Evolutionary conservation across 2,329 filamentous ascomycete species (phyloP), one percentile per base, ranked within the genome.

Genomic region (Neoascochyta sp.): DNA sequence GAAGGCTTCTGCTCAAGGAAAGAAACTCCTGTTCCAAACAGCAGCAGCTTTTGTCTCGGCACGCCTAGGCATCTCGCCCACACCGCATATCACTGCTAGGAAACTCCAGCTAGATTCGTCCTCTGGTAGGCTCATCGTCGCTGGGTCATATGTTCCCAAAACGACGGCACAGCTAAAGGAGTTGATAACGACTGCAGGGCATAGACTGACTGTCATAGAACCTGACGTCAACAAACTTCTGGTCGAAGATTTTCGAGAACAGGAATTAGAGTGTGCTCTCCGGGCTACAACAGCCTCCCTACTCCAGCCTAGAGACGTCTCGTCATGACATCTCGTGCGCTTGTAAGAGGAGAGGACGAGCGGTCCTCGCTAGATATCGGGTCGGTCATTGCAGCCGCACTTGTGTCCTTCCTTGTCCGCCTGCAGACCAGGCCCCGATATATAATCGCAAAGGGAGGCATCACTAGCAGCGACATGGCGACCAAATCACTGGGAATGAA

Each of bases 381-480:
- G 0, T 64, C 67, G 1, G 64, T 62, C 0, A 67, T 80, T 7
- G 75, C 75, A 0, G 58, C 62, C 6, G 66, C 69, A 0, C 54
- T 79, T 12, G 75, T 78, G 0, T 56, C 56, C 2, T 70, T 80
- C 22, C 42, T 78, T 1, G 57, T 62, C 7, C 48, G 54, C 1
- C 55, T 78, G 7, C 56, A 69, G 9, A 63, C 68, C 6, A 63
- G 68, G 17, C 75, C 75, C 2, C 55, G 73, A 24, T 80, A 78
- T 43, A 57, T 79, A 3, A 74, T 80, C 47, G 74, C 74, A 0
- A 79, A 71, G 53, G 75, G 76, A 0, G 75, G 75, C 7, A 79
- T 80, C 23, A 79, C 76, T 0, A 74, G 70, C 0, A 76, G 73
- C 0, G 75, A 79, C 28, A 71, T 73, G 45, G 75, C 75, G 0